A percentile compares a stretch with the other conserved stretches of the same genome.
These are phyloP conservation scores for Candida parachauliodes DNA, from an alignment of 805 yeast species.

Conservation along the genomic window DNA sequence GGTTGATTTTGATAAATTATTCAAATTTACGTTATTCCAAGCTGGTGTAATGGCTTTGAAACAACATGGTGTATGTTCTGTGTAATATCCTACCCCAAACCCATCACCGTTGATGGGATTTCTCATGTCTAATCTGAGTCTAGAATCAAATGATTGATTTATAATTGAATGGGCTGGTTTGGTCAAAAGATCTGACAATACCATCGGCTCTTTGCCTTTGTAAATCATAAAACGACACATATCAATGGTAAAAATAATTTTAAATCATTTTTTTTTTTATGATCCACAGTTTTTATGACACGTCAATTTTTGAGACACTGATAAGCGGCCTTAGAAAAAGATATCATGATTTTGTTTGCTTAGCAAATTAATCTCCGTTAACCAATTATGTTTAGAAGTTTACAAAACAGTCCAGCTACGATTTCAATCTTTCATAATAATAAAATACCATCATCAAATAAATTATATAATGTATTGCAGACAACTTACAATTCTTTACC, in stretches of 20 bases:
- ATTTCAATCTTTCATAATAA: conserved; percentile 40
- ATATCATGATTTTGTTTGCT: too few relatives aligned
- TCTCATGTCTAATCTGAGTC: conserved; percentile 81
- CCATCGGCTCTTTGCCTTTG: conserved; percentile 86
- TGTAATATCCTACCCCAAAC: conserved; percentile 93
- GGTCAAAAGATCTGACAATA: conserved; percentile 81
- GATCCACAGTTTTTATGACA: background rate
- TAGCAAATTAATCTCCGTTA: too few relatives aligned
- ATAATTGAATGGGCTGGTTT: conserved; percentile 96
- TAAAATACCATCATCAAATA: conserved; percentile 28
- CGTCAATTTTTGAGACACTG: background rate
- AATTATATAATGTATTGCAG: conserved; percentile 27
- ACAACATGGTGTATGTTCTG: conserved; percentile 74
- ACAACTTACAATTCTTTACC: conserved; percentile 22
- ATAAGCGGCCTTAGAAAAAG: background rate
- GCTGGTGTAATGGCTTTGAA: conserved; percentile 97
- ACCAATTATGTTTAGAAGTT: conserved; percentile 32
- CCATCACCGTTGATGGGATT: conserved; percentile 98
- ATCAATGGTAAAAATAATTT: background rate
- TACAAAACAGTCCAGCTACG: conserved; percentile 40
- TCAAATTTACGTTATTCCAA: conserved; percentile 92
- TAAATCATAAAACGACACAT: conserved; percentile 95
- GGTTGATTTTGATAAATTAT: conserved; percentile 83
- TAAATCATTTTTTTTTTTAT: background rate
- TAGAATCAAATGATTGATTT: conserved; percentile 89